Evolutionary conservation across 129 eudicot species (phyloP).

Genomic region (Logfia minima): DNA sequence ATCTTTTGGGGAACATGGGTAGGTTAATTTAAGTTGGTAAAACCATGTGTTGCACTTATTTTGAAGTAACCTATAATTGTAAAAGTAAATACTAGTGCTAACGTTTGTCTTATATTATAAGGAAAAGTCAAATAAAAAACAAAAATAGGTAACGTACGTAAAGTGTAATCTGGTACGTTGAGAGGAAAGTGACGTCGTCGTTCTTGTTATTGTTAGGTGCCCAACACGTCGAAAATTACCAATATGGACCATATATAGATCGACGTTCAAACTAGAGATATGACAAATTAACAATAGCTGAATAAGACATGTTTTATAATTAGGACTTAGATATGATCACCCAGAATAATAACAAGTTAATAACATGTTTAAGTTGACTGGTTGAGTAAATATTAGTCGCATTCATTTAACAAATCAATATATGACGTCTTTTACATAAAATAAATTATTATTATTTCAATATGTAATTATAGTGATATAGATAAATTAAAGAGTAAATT

Average conservation of each 20-base stretch:
- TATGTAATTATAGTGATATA: no score
- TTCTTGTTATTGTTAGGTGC: conserved; percentile 11
- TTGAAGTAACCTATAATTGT: neutral
- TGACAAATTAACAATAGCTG: no score
- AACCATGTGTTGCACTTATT: neutral
- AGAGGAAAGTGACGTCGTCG: neutral
- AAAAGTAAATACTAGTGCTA: neutral
- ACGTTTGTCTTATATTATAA: neutral
- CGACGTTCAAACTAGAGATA: no score
- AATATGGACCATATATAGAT: neutral
- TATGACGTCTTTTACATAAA: no score
- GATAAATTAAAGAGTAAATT: no score
- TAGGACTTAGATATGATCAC: no score
- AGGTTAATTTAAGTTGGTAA: neutral
- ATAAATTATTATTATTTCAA: no score
- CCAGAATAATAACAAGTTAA: no score
- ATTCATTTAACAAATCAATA: no score
- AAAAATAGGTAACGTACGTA: conserved; percentile 15
- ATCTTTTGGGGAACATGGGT: neutral
- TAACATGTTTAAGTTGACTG: no score
- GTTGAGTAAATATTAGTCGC: no score
- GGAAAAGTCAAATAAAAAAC: neutral
- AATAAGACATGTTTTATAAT: no score
- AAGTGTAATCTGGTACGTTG: conserved; percentile 9
- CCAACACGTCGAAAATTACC: conserved; percentile 1